These are phyloP conservation scores for Agaricus sinodeliciosus DNA, from an alignment of 768 basidiomycete genomes.

Conservation along the genomic window DNA sequence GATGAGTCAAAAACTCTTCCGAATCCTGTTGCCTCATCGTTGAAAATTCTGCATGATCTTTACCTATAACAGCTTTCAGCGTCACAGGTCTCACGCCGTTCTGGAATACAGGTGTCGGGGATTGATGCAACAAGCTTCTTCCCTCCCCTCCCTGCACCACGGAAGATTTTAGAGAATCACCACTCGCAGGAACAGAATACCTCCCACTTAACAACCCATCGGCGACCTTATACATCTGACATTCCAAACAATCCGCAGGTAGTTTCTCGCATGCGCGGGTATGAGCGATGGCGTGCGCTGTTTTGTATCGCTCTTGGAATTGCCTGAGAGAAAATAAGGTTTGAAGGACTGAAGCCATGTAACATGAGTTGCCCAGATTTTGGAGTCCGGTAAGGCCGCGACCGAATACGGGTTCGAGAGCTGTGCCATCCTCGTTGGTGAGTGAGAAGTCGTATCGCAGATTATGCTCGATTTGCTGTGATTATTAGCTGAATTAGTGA, in stretches of 20 bases:
- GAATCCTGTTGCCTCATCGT: slow-evolving; percentile 98
- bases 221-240: slow-evolving; percentile 88
- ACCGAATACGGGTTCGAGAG: slow-evolving; percentile 84
- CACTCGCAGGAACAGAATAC: slow-evolving; percentile 62
- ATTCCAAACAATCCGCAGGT: slow-evolving; percentile 86
- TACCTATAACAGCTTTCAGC: slow-evolving; percentile 88
- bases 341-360: slow-evolving; percentile 94
- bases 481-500: background rate
- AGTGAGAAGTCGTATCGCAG: slow-evolving; percentile 91
- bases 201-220: slow-evolving; percentile 92
- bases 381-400: slow-evolving; percentile 82
- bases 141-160: background rate
- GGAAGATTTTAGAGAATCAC: background rate
- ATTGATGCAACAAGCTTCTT: slow-evolving; percentile 18
- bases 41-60: slow-evolving; percentile 88
- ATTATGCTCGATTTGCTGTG: slow-evolving; percentile 95
- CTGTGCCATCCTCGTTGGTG: slow-evolving; percentile 78
- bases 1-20: slow-evolving; percentile 86
- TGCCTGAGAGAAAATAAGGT: slow-evolving; percentile 72
- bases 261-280: slow-evolving; percentile 23
- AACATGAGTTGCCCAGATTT: slow-evolving; percentile 97
- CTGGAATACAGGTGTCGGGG: slow-evolving; percentile 60
- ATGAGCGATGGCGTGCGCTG: slow-evolving; percentile 38
- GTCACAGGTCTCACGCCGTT: slow-evolving; percentile 74
- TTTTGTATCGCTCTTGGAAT: slow-evolving; percentile 70